phyloP scores from a whole-genome alignment of 2,329 filamentous ascomycete species.

The Sporothrix dimorphospora region DNA sequence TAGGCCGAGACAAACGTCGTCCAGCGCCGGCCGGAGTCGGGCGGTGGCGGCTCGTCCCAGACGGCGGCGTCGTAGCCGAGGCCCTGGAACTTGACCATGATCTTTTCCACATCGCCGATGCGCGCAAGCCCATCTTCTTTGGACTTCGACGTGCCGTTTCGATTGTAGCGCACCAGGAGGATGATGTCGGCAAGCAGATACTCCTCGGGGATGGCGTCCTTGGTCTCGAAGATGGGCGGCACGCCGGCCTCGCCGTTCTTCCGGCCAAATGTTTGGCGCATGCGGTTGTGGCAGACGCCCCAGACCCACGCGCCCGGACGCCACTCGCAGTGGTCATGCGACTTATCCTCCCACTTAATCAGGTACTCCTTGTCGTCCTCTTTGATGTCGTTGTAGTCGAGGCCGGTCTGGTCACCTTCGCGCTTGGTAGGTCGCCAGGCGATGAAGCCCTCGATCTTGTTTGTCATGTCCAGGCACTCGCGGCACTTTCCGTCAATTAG shows the following conservation, averaged over 20 bases:
- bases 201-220: constrained; percentile 86
- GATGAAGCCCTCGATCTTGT: constrained; percentile 76
- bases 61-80: constrained; percentile 87
- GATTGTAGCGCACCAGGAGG: constrained; percentile 72
- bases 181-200: constrained; percentile 85
- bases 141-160: constrained; percentile 39
- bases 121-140: constrained; percentile 68
- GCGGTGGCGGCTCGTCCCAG: constrained; percentile 79
- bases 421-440: constrained; percentile 75
- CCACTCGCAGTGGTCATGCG: constrained; percentile 84
- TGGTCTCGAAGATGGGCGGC: constrained; percentile 68
- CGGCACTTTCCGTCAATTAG: constrained; percentile 76
- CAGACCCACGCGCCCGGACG: constrained; percentile 88
- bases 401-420: constrained; percentile 46
- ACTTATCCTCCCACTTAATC: constrained; percentile 80
- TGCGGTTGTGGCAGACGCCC: constrained; percentile 64
- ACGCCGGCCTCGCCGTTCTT: constrained; percentile 62
- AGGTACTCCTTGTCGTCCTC: constrained; percentile 91
- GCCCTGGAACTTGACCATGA: constrained; percentile 90
- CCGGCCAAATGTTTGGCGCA: constrained; percentile 77
- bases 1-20: constrained; percentile 81
- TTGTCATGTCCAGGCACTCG: constrained; percentile 65
- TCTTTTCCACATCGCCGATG: constrained; percentile 71
- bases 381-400: constrained; percentile 54
- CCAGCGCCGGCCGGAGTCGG: constrained; percentile 69